phyloP scores from a whole-genome alignment of 306 rosid species.

The Lathyrus tuberosus region DNA sequence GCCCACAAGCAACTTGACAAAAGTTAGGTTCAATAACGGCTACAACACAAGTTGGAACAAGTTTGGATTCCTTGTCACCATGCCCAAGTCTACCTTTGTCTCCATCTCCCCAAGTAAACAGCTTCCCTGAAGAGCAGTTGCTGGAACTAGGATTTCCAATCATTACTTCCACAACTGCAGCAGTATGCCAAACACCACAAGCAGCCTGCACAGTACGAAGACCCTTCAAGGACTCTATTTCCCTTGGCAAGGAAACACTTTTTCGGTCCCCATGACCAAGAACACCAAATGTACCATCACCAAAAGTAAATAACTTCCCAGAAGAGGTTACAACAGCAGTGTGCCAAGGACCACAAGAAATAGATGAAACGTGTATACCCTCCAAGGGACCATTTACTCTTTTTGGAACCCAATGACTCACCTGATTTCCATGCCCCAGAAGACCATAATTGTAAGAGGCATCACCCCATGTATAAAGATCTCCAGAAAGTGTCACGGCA shows the following conservation, averaged over 20 bases:
- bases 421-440: constrained; percentile 95
- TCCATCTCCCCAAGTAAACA: constrained; percentile 99
- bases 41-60: constrained; percentile 92
- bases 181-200: constrained; percentile 99
- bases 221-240: constrained; percentile 95
- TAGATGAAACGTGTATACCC: constrained; percentile 87
- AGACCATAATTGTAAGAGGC: constrained; percentile 89
- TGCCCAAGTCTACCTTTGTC: constrained; percentile 98
- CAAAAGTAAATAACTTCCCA: constrained; percentile 74
- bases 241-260: constrained; percentile 84
- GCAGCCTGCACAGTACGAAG: constrained; percentile 95
- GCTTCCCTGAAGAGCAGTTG: constrained; percentile 91
- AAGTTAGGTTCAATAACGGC: constrained; percentile 88
- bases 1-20: constrained; percentile 93
- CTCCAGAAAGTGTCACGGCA: constrained; percentile 95
- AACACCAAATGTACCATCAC: constrained; percentile 66
- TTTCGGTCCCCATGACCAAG: constrained; percentile 86
- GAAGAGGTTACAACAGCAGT: constrained; percentile 95
- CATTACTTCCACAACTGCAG: constrained; percentile 98
- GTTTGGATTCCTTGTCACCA: constrained; percentile 93
- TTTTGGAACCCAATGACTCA: constrained; percentile 97
- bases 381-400: constrained; percentile 92
- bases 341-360: constrained; percentile 99
- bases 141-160: constrained; percentile 90
- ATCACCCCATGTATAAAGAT: constrained; percentile 96